Evolutionary conservation across 2,329 filamentous ascomycete species (phyloP).

Genomic region (Colletotrichum sp.): DNA sequence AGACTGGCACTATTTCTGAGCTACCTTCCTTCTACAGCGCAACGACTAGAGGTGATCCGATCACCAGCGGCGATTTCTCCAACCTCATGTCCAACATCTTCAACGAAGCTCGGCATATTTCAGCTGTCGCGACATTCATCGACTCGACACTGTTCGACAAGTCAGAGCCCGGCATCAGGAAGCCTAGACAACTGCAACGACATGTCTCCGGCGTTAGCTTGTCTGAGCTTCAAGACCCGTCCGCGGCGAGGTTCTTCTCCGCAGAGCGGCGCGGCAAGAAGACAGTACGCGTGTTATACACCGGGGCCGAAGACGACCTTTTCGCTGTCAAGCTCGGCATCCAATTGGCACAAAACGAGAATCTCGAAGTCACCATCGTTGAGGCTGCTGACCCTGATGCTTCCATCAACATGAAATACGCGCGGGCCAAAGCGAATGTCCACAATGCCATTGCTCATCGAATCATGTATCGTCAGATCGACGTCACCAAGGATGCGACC

Average conservation of each 20-base stretch:
- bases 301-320: not conserved
- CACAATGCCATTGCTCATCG: not conserved
- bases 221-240: not conserved
- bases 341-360: not conserved
- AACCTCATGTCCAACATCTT: not conserved
- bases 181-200: not conserved
- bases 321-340: not conserved
- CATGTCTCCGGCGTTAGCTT: not conserved
- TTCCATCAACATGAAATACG: not conserved
- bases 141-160: not conserved
- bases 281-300: not conserved
- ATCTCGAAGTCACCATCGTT: not conserved
- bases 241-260: not conserved
- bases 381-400: not conserved
- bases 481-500: not conserved
- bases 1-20: conserved; percentile 69
- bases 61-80: not conserved
- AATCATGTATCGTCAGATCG: not conserved
- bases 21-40: conserved; percentile 5
- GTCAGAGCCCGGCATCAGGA: not conserved
- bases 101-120: not conserved
- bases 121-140: not conserved
- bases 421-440: not conserved
- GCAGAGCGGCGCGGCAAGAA: not conserved
- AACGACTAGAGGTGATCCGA: not conserved